Evolutionary conservation across 768 basidiomycete species (phyloP).

Genomic region (Strobilomyces confusus): DNA sequence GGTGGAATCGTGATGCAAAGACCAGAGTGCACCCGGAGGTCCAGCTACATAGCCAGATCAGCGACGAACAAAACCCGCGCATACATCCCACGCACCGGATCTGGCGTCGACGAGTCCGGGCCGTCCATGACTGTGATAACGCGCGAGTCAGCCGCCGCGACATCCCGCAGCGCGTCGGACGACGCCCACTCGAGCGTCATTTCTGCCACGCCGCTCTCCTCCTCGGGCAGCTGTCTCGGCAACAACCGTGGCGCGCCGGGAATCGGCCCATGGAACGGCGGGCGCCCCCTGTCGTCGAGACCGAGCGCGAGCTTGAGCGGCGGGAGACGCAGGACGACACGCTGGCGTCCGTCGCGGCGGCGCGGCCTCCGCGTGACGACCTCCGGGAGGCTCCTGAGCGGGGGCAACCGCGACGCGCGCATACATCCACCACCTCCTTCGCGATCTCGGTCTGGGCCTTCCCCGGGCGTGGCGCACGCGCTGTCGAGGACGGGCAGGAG

Average conservation of each 20-base stretch:
- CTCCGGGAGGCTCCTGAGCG: constrained; percentile 7
- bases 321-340: constrained; percentile 9
- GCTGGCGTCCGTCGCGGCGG: background rate
- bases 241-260: constrained; percentile 27
- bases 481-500: constrained; percentile 18
- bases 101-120: constrained; percentile 6
- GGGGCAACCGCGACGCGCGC: background rate
- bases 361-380: background rate
- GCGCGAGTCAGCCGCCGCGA: too few relatives aligned
- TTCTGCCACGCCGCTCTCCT: constrained; percentile 18
- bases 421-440: constrained; percentile 9
- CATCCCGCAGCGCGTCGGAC: constrained; percentile 2
- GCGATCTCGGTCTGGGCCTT: background rate
- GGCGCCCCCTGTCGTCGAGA: background rate
- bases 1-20: constrained; percentile 25
- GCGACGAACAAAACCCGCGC: background rate
- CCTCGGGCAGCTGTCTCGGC: constrained; percentile 25
- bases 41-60: constrained; percentile 2
- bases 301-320: constrained; percentile 7
- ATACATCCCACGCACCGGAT: constrained; percentile 14
- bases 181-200: constrained; percentile 1
- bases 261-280: background rate
- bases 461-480: background rate
- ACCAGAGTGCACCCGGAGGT: constrained; percentile 12
- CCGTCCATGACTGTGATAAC: constrained; percentile 16